Percentiles rank a stretch among this genome's conserved stretches.
Evolutionary conservation across 345 rosid species (phyloP).

Genomic region (Salix udensis): DNA sequence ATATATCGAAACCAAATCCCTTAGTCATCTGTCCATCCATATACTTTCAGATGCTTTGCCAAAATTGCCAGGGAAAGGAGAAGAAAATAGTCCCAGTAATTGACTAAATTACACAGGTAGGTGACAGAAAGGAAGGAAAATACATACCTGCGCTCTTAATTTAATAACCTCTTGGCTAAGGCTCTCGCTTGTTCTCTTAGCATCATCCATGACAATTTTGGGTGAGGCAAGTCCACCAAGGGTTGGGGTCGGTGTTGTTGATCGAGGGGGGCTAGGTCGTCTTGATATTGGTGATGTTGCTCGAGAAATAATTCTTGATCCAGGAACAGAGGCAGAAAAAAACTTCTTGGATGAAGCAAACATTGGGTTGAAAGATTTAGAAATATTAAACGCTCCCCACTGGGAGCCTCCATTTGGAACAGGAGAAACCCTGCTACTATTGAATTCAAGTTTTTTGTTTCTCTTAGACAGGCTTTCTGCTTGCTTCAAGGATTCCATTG

Average conservation of each 20-base stretch:
- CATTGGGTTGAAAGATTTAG: slow-evolving; percentile 78
- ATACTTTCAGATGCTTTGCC: not conserved
- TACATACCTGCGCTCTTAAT: slow-evolving; percentile 79
- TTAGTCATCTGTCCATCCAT: not conserved
- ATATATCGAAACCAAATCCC: not conserved
- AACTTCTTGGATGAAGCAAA: slow-evolving; percentile 94
- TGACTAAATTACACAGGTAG: not conserved
- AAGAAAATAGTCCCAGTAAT: slow-evolving; percentile 1
- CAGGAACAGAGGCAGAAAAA: slow-evolving; percentile 99
- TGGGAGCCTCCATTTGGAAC: slow-evolving; percentile 86
- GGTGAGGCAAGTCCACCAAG: slow-evolving; percentile 86
- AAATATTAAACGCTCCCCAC: slow-evolving; percentile 68
- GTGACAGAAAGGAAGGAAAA: not conserved
- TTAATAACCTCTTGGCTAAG: slow-evolving; percentile 82
- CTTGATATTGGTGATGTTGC: slow-evolving; percentile 98
- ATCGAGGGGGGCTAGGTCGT: slow-evolving; percentile 91
- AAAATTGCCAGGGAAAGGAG: not conserved
- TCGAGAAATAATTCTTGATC: slow-evolving; percentile 95
- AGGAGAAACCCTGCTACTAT: slow-evolving; percentile 95
- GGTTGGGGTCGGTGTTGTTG: slow-evolving; percentile 97
- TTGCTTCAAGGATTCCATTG: slow-evolving; percentile 83
- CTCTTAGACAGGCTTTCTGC: slow-evolving; percentile 65
- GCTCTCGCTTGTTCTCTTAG: slow-evolving; percentile 65
- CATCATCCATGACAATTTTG: slow-evolving; percentile 66
- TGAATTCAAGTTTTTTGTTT: slow-evolving; percentile 86